phyloP scores from a whole-genome alignment of 768 basidiomycete species.

The Kwoniella sp. region DNA sequence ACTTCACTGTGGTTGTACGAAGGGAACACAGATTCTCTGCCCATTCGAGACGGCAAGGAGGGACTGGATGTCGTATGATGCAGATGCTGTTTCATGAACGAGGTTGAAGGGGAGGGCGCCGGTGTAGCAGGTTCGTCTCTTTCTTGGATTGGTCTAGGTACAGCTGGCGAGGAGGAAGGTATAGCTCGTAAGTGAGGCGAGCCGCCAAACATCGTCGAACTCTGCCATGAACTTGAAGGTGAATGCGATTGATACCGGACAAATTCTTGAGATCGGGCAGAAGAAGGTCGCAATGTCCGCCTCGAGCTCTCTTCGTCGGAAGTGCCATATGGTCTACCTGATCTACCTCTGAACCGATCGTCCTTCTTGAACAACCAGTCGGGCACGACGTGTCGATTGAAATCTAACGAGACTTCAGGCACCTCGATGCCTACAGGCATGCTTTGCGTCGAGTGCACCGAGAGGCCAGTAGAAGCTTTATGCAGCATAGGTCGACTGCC shows the following conservation, averaged over 20 bases:
- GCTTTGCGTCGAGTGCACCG: conserved; percentile 14
- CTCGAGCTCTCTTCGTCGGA: conserved; percentile 27
- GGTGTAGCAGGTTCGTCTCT: conserved; percentile 32
- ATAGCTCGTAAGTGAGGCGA: conserved; percentile 29
- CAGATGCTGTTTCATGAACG: conserved; percentile 22
- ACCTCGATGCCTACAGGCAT: conserved; percentile 71
- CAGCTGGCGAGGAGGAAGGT: conserved; percentile 14
- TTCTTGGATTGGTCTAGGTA: conserved; percentile 37
- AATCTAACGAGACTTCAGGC: conserved; percentile 89
- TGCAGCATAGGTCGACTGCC: conserved; percentile 21
- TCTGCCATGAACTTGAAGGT: conserved; percentile 35
- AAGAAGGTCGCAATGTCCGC: conserved; percentile 36
- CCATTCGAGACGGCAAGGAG: conserved; percentile 29
- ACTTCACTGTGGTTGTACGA: conserved; percentile 6
- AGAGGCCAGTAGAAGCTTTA: conserved; percentile 17
- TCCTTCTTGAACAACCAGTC: conserved; percentile 72
- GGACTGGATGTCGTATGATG: conserved; percentile 53
- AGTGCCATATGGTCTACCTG: conserved; percentile 8
- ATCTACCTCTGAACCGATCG: conserved; percentile 32
- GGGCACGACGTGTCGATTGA: conserved; percentile 94
- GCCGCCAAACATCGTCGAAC: conserved; percentile 21
- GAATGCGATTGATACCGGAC: conserved; percentile 23
- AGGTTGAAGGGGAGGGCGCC: conserved; percentile 35
- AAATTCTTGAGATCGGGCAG: conserved; percentile 39
- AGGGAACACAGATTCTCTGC: conserved; percentile 14